Evolutionary conservation across 768 basidiomycete species (phyloP), one percentile per base, ranked within the genome.

Genomic region (Leccinum incarnatum): DNA sequence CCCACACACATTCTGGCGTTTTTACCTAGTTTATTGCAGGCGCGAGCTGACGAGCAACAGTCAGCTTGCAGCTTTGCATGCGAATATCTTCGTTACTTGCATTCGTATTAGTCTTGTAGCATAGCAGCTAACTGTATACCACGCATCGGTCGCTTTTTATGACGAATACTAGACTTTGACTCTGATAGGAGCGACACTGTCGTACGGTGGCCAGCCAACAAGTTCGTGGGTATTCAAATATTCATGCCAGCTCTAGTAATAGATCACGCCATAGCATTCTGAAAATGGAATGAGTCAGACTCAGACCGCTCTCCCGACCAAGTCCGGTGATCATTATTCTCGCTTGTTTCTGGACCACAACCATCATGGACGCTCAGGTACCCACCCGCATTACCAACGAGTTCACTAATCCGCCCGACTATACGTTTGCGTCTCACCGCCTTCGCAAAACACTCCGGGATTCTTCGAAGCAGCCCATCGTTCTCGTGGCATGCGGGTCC

Each of bases 401-500:
- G 29, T 89, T 91, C 72, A 84, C 81, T 21, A 77, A 84, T 64
- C 88, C 89, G 3, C 81, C 81, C 47, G 78, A 84, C 65, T 92
- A 91, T 67, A 66, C 79, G 25, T 91, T 92, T 63, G 83, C 87
- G 21, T 79, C 80, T 53, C 81, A 89, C 66, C 86, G 88, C 55
- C 83, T 92, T 50, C 68, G 75, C 57, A 77, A 75, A 34, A 77
- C 76, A 53, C 82, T 90, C 46, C 83, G 79, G 21, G 82, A 89
- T 68, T 69, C 85, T 8, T 76, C 74, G 21, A 92, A 89, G 75
- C 87, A 87, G 8, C 96, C 94, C n/a, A 77, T 97, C 65, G 91
- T 95, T 56, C 87, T 97, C 62, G 93, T 99, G 59, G 97, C 94
- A 49, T 99, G 97, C 70, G 97, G 96, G 29, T 96, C 93, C 56